phyloP scores from a whole-genome alignment of 2,329 filamentous ascomycete species.

The Davidsoniella eucalypti region DNA sequence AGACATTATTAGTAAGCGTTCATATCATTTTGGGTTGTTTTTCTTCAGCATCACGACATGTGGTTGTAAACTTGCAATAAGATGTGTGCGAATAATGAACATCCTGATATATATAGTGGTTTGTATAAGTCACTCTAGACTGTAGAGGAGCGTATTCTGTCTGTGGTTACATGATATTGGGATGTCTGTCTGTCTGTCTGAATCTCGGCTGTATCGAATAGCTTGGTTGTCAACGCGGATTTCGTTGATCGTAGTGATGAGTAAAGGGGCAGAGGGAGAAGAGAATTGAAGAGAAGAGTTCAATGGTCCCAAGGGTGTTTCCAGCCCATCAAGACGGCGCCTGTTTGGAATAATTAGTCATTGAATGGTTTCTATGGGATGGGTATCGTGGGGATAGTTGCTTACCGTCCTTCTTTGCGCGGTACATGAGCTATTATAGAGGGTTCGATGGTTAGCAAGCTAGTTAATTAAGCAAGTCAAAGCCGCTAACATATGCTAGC shows the following conservation, averaged over 20 bases:
- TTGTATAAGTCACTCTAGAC: not conserved
- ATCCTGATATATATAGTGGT: not conserved
- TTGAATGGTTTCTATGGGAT: too few relatives aligned
- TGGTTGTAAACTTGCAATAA: too few relatives aligned
- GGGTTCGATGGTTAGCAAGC: not conserved
- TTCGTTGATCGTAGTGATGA: not conserved
- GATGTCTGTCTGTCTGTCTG: conserved; percentile 1
- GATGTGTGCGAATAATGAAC: too few relatives aligned
- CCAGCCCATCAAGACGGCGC: conserved; percentile 69
- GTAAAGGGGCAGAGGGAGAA: not conserved
- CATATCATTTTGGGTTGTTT: too few relatives aligned
- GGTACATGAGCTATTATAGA: conserved; percentile 63
- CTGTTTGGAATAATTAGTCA: conserved; percentile 21
- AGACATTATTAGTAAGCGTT: too few relatives aligned
- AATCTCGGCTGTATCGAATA: not conserved
- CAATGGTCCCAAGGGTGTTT: conserved; percentile 96
- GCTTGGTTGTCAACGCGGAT: not conserved
- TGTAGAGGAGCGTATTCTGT: not conserved
- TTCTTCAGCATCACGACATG: too few relatives aligned
- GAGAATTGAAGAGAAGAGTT: conserved; percentile 18
- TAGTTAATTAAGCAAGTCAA: too few relatives aligned
- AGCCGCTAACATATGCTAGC: too few relatives aligned
- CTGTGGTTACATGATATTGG: not conserved
- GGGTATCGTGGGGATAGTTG: not conserved
- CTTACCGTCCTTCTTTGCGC: conserved; percentile 83